Conservation (phyloP, 83 land plant genomes). For the Picea abies region DNA sequence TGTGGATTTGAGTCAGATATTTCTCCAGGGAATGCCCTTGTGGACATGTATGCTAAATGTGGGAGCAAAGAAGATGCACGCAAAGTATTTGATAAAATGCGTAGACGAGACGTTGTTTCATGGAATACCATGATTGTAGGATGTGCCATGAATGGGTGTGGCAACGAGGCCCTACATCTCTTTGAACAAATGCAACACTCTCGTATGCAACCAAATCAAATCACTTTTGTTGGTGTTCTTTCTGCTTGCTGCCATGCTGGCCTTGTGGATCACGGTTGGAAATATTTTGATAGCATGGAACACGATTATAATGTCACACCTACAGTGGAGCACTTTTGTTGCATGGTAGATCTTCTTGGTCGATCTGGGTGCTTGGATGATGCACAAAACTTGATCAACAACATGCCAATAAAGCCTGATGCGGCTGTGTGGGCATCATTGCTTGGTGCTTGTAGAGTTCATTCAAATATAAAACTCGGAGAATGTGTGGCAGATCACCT, state of each 20-base stretch:
- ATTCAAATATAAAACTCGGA: not conserved
- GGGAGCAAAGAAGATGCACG: constrained; percentile 40
- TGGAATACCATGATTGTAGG: constrained; percentile 54
- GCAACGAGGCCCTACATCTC: constrained; percentile 23
- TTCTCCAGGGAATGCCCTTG: constrained; percentile 39
- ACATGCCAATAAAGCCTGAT: not conserved
- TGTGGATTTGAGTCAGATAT: constrained; percentile 34
- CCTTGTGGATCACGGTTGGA: constrained; percentile 22
- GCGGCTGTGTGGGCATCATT: not conserved
- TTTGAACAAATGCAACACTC: constrained; percentile 30
- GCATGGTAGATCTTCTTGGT: constrained; percentile 55
- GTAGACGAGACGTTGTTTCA: constrained; percentile 27
- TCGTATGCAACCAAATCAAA: constrained; percentile 26
- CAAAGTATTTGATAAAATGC: constrained; percentile 27
- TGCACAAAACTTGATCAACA: constrained; percentile 16
- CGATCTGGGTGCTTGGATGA: constrained; percentile 37
- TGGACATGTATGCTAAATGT: constrained; percentile 56
- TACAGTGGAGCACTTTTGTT: constrained; percentile 23
- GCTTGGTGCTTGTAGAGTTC: constrained; percentile 6
- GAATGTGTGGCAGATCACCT: not conserved
- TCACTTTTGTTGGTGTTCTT: constrained; percentile 42
- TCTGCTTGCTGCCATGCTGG: constrained; percentile 57
- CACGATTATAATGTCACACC: constrained; percentile 15
- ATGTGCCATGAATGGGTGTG: constrained; percentile 43
- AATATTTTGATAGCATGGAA: constrained; percentile 18